Evolutionary conservation across 2,329 filamentous ascomycete genomes (phyloP).

Genomic region (Aspergillus pseudotamarii): DNA sequence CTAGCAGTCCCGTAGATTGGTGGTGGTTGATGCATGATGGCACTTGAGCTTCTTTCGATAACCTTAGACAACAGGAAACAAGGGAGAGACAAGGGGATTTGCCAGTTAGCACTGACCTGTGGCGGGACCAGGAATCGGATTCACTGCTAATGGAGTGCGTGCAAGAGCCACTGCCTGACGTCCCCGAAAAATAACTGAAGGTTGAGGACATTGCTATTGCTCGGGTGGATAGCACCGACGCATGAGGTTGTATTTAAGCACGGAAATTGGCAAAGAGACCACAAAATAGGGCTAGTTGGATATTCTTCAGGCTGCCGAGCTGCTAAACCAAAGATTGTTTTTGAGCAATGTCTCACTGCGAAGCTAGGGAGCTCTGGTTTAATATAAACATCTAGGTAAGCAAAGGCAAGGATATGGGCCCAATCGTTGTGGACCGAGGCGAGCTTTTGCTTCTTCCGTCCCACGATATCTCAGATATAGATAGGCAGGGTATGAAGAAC

Average conservation of each 20-base stretch:
- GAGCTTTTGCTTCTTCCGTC: conserved; percentile 20
- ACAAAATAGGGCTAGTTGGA: background rate
- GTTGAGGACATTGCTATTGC: conserved; percentile 34
- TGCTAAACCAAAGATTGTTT: background rate
- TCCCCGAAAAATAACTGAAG: conserved; percentile 34
- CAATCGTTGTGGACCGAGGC: conserved; percentile 19
- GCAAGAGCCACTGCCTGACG: conserved; percentile 32
- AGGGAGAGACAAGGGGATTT: conserved; percentile 9
- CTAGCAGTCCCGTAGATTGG: conserved; percentile 32
- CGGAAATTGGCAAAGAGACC: conserved; percentile 5
- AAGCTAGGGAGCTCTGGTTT: conserved; percentile 8
- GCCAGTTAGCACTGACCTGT: conserved; percentile 37
- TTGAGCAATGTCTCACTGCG: conserved; percentile 4
- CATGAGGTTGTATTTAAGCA: conserved; percentile 30
- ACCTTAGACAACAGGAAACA: background rate
- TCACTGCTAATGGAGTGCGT: conserved; percentile 34
- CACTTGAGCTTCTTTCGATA: conserved; percentile 30
- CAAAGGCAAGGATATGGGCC: conserved; percentile 15
- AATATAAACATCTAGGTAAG: conserved; percentile 13
- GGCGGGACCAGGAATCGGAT: conserved; percentile 36
- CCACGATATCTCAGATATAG: conserved; percentile 12
- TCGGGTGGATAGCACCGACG: conserved; percentile 32
- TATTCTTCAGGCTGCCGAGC: background rate
- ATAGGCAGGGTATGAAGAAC: conserved; percentile 14
- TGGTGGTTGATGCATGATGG: conserved; percentile 33